Conservation (phyloP, 495 filamentous ascomycete genomes). For the Xylaria venustula region DNA sequence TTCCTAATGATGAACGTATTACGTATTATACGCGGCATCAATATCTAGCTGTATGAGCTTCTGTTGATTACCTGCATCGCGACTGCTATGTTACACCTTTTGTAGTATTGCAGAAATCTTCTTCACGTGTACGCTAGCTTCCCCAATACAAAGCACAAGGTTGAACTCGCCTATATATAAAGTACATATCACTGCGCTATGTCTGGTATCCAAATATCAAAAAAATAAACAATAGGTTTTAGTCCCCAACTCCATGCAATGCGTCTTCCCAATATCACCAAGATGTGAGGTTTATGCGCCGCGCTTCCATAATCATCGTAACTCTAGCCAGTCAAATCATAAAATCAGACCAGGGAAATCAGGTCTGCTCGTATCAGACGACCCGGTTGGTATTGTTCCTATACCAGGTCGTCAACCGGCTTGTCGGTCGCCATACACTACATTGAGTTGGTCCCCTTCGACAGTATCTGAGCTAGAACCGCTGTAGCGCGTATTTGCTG, state of each 20-base stretch:
- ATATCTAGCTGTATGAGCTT: no score
- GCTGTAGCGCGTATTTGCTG: constrained; percentile 11
- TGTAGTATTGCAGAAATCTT: no score
- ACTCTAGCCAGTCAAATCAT: constrained; percentile 8
- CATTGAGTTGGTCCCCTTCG: constrained; percentile 18
- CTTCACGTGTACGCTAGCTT: no score
- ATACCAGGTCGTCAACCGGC: constrained; percentile 24
- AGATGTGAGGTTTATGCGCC: constrained; percentile 25
- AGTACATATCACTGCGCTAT: not conserved
- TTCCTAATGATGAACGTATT: no score
- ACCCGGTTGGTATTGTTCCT: constrained; percentile 4
- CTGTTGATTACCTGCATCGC: no score
- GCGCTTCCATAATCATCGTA: constrained; percentile 23
- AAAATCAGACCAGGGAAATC: not conserved
- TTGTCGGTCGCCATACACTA: constrained; percentile 17
- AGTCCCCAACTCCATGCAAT: constrained; percentile 23
- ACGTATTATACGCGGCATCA: no score
- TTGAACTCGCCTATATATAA: not conserved
- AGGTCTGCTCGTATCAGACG: not conserved
- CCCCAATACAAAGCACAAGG: not conserved
- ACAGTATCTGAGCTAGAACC: constrained; percentile 7
- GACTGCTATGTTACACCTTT: no score
- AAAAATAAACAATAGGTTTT: constrained; percentile 12
- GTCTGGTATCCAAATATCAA: not conserved
- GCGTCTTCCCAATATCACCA: constrained; percentile 12